Evolutionary conservation across 164 flowering plant species (phyloP), one percentile per base, ranked within the genome.

Genomic region (Aristolochia contorta): DNA sequence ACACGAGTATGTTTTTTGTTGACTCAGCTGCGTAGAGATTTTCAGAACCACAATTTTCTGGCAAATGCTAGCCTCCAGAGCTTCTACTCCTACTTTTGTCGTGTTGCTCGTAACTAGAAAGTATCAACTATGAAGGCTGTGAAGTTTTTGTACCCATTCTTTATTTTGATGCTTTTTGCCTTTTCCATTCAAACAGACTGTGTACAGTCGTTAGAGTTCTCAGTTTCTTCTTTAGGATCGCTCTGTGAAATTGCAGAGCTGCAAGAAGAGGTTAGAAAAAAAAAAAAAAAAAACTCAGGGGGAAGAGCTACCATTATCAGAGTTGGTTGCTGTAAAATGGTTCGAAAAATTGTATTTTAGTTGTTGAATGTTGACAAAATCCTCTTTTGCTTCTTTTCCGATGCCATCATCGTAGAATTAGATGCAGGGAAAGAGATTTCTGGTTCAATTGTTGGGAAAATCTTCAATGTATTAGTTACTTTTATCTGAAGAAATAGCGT

Each of bases 141-240:
- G 43, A 47, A 30, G 55, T 61, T 48, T 30, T 45, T 30, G 18
- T 15, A n/a, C 60, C 18, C 54, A 59, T 54, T 54, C 63, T 43
- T 66, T 15, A 58, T 57, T 48, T 56, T 2, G 18, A 60, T 21
- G 41, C n/a, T n/a, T 18, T 60, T 47, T 59, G 47, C 46, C 6
- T 50, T 60, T 53, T 43, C 54, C 43, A 45, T 54, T 33, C 51
- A 56, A 63, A 49, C 57, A 32, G 25, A 47, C 52, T 24, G 27
- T 69, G 68, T 69, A 65, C 58, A 69, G 72, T 55, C 64, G 23
- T 27, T 41, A 23, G 22, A 60, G 52, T 47, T 24, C 12, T 25
- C 27, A 0, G 16, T 61, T 43, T 54, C 49, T 16, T 1, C 30
- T 53, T 37, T 37, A 37, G 10, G 58, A 58, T 22, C 51, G 58